Percentiles rank a stretch among this genome's conserved stretches.
Evolutionary conservation across 345 rosid species (phyloP).

Genomic region (Anacardium occidentale): DNA sequence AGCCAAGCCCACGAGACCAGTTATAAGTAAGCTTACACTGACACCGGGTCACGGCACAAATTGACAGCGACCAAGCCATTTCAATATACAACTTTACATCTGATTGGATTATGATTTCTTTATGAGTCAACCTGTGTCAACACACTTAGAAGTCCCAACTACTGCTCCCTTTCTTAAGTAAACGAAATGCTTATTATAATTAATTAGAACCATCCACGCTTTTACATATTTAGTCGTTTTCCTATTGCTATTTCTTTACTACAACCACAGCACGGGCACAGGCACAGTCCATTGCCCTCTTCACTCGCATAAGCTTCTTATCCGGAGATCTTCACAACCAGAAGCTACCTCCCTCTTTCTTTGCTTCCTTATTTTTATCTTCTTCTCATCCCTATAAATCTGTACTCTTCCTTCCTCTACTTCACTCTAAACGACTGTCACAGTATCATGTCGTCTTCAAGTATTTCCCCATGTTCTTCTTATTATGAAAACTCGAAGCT

Average conservation of each 20-base stretch:
- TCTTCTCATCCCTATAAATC: conserved; percentile 16
- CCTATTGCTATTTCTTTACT: conserved; percentile 6
- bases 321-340: conserved; percentile 55
- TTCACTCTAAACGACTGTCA: no score
- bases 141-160: background rate
- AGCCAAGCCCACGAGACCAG: background rate
- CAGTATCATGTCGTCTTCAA: conserved; percentile 22
- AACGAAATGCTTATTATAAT: background rate
- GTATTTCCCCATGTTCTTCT: background rate
- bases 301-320: conserved; percentile 35
- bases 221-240: conserved; percentile 38
- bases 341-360: conserved; percentile 63
- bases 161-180: background rate
- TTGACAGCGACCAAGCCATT: no score
- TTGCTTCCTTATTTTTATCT: background rate
- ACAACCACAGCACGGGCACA: background rate
- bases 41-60: no score
- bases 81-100: no score
- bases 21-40: no score
- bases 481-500: conserved; percentile 10
- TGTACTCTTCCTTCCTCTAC: background rate
- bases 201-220: conserved; percentile 55
- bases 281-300: background rate
- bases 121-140: background rate
- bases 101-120: background rate